These are phyloP conservation scores for Globisporangium recalcitrans DNA, from an alignment of 352 stramenopile genomes.

Conservation along the genomic window DNA sequence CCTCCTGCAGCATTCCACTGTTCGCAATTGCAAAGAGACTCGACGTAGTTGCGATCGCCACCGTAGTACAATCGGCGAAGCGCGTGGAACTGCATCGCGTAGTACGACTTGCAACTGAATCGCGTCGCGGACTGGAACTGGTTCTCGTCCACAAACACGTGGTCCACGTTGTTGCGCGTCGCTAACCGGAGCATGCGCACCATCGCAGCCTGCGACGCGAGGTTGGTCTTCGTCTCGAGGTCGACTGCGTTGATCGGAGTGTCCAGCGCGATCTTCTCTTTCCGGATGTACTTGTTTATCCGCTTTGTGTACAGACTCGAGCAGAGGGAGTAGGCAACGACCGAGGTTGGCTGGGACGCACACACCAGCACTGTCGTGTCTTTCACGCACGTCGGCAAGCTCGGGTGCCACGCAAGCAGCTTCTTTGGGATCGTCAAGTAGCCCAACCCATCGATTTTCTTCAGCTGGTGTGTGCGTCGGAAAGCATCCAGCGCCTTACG, in stretches of 20 bases:
- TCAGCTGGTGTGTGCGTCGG: constrained; percentile 52
- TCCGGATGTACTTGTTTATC: constrained; percentile 71
- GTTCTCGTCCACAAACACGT: constrained; percentile 83
- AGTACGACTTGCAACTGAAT: constrained; percentile 88
- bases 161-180: constrained; percentile 76
- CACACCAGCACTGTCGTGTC: constrained; percentile 78
- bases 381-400: constrained; percentile 59
- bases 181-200: constrained; percentile 61
- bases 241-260: constrained; percentile 29
- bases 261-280: constrained; percentile 34
- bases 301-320: constrained; percentile 77
- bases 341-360: constrained; percentile 71
- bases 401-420: constrained; percentile 79
- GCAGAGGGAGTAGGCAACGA: constrained; percentile 82
- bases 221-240: constrained; percentile 17
- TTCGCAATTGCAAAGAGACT: constrained; percentile 83
- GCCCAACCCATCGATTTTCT: constrained; percentile 50
- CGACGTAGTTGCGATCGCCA: constrained; percentile 81
- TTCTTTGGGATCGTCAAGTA: constrained; percentile 77
- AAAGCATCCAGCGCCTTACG: constrained; percentile 63
- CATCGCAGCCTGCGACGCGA: constrained; percentile 28
- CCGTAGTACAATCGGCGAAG: constrained; percentile 80
- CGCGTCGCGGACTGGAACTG: constrained; percentile 76
- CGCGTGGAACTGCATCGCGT: constrained; percentile 86
- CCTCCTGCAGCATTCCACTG: constrained; percentile 81